These are phyloP conservation scores for Gypsophila paniculata DNA, from an alignment of 179 eudicot genomes.

Conservation along the genomic window DNA sequence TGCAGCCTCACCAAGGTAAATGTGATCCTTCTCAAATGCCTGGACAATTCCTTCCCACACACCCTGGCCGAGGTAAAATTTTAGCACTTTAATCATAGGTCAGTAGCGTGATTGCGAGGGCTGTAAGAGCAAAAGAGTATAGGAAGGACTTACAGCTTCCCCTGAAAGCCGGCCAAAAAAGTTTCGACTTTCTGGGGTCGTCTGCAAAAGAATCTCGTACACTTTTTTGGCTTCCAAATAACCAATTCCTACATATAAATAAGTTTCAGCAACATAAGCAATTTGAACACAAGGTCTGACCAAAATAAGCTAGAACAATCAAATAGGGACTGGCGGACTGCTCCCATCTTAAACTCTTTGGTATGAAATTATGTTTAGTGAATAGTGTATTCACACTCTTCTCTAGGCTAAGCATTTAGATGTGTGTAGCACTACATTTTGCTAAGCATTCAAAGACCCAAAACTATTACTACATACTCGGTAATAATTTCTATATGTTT, in stretches of 20 bases:
- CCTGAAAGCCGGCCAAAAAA: constrained; percentile 99
- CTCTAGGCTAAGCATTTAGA: neutral
- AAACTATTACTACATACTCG: no score
- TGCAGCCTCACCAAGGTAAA: constrained; percentile 95
- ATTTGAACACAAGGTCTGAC: neutral
- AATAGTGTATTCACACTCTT: neutral
- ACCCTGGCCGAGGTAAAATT: constrained; percentile 47
- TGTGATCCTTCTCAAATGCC: constrained; percentile 82
- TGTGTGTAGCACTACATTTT: neutral
- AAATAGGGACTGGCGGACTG: neutral
- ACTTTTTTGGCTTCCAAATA: constrained; percentile 85
- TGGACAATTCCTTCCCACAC: constrained; percentile 87
- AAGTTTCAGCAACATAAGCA: neutral
- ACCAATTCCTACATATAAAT: constrained; percentile 55
- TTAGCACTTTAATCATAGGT: constrained; percentile 11
- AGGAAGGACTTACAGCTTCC: constrained; percentile 64
- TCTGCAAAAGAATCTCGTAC: constrained; percentile 65
- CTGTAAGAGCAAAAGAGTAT: constrained; percentile 12
- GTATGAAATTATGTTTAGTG: neutral
- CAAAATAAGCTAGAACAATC: neutral
- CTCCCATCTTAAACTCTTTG: neutral
- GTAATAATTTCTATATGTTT: neutral
- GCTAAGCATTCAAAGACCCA: neutral
- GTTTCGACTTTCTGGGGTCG: constrained; percentile 84
- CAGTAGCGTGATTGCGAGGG: neutral